Percentiles rank a stretch among this genome's conserved stretches.
phyloP scores from a whole-genome alignment of 371 early-diverging fungal species.

The Circinella minor region DNA sequence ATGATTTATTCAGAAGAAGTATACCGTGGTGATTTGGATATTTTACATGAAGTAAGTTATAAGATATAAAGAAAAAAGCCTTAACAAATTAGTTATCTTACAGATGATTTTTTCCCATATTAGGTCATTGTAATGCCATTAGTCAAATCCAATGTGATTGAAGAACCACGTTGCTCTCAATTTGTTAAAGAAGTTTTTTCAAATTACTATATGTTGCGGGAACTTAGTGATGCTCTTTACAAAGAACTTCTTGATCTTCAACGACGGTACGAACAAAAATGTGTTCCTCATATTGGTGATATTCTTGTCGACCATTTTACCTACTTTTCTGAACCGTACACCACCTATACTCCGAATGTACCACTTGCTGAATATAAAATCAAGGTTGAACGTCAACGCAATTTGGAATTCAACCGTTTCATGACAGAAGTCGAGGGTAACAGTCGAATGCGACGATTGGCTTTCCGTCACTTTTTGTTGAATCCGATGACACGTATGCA shows the following conservation, averaged over 20 bases:
- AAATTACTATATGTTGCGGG: constrained; percentile 78
- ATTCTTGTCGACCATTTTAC: constrained; percentile 77
- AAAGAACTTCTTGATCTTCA: constrained; percentile 66
- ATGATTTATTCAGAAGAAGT: constrained; percentile 89
- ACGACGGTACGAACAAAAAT: constrained; percentile 64
- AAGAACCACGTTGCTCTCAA: constrained; percentile 49
- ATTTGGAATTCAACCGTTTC: constrained; percentile 75
- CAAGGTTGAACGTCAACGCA: constrained; percentile 72
- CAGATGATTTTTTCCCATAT: background rate
- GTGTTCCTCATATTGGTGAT: constrained; percentile 87
- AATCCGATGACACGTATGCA: constrained; percentile 88
- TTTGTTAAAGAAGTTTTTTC: constrained; percentile 85
- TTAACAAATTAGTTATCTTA: background rate
- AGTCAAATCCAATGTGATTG: constrained; percentile 47
- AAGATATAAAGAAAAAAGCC: background rate
- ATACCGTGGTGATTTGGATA: constrained; percentile 76
- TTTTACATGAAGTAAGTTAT: constrained; percentile 29
- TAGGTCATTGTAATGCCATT: constrained; percentile 42
- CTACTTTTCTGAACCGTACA: constrained; percentile 79
- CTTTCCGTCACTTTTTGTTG: constrained; percentile 58
- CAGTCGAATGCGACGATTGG: constrained; percentile 69
- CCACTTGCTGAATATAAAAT: constrained; percentile 82
- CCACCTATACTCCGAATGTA: constrained; percentile 89
- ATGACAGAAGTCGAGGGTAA: constrained; percentile 64
- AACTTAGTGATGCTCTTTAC: constrained; percentile 75